Conservation (phyloP, 2,329 filamentous ascomycete species). For the Thelonectria blattea region DNA sequence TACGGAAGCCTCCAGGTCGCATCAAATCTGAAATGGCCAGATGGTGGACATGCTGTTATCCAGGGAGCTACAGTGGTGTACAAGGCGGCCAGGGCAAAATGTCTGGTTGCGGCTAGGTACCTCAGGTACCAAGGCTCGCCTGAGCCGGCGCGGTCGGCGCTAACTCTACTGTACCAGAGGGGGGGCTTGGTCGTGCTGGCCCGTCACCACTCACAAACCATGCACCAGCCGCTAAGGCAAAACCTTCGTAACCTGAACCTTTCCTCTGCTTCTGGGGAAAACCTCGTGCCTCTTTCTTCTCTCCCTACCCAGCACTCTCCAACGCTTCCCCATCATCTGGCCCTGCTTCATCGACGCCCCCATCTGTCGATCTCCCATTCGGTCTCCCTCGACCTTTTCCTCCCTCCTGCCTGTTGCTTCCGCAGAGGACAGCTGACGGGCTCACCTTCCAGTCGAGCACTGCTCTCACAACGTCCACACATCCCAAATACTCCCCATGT, state of each 20-base stretch:
- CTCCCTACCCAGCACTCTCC: slow-evolving; percentile 40
- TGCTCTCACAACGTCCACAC: slow-evolving; percentile 39
- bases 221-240: slow-evolving; percentile 43
- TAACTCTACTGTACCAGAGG: slow-evolving; percentile 1
- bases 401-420: slow-evolving; percentile 42
- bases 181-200: slow-evolving; percentile 23
- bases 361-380: slow-evolving; percentile 40
- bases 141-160: slow-evolving; percentile 24
- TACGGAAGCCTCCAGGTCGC: no score
- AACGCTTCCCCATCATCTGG: slow-evolving; percentile 38
- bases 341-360: slow-evolving; percentile 39
- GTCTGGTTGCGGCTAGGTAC: slow-evolving; percentile 20
- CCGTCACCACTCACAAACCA: slow-evolving; percentile 36
- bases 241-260: slow-evolving; percentile 47
- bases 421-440: slow-evolving; percentile 49
- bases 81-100: slow-evolving; percentile 20
- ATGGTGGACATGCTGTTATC: slow-evolving; percentile 1
- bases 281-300: slow-evolving; percentile 42
- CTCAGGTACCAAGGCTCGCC: slow-evolving; percentile 21
- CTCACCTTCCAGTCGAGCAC: slow-evolving; percentile 40
- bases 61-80: not conserved
- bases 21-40: no score
- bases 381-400: slow-evolving; percentile 40
- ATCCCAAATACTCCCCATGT: slow-evolving; percentile 69
- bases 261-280: slow-evolving; percentile 47